Conservation (phyloP, 2,329 filamentous ascomycete species). For the Orbilia brochopaga region DNA sequence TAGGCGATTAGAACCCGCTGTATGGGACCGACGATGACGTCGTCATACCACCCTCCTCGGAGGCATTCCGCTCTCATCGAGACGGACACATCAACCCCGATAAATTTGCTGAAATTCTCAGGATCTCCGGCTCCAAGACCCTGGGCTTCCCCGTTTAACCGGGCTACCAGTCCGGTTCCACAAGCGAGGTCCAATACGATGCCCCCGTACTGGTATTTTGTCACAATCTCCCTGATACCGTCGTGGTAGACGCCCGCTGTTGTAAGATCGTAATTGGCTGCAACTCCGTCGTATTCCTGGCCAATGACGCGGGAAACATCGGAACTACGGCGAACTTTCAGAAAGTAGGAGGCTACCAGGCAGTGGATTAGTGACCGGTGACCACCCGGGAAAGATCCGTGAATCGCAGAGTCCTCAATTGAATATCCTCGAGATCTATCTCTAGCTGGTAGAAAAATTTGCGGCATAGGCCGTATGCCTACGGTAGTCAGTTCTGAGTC, state of each 20-base stretch:
- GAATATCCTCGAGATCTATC: not conserved
- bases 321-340: not conserved
- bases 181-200: slow-evolving; percentile 7
- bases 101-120: not conserved
- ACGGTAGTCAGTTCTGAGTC: not conserved
- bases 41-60: not conserved
- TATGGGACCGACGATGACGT: slow-evolving; percentile 3
- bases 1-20: slow-evolving; percentile 2
- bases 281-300: not conserved
- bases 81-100: slow-evolving; percentile 9
- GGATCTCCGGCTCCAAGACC: not conserved
- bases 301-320: slow-evolving; percentile 1
- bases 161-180: slow-evolving; percentile 7
- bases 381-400: slow-evolving; percentile 7
- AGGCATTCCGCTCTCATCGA: slow-evolving; percentile 9
- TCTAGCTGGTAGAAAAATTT: slow-evolving; percentile 1
- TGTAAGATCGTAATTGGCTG: not conserved
- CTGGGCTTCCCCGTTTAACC: slow-evolving; percentile 1
- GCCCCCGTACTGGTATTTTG: slow-evolving; percentile 9
- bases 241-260: slow-evolving; percentile 1
- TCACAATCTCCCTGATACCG: not conserved
- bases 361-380: slow-evolving; percentile 6
- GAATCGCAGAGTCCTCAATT: not conserved
- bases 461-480: slow-evolving; percentile 6
- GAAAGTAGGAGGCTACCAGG: not conserved